These are phyloP conservation scores for Schwanniomyces etchellsii DNA, from an alignment of 1,139 yeast species.

Conservation along the genomic window DNA sequence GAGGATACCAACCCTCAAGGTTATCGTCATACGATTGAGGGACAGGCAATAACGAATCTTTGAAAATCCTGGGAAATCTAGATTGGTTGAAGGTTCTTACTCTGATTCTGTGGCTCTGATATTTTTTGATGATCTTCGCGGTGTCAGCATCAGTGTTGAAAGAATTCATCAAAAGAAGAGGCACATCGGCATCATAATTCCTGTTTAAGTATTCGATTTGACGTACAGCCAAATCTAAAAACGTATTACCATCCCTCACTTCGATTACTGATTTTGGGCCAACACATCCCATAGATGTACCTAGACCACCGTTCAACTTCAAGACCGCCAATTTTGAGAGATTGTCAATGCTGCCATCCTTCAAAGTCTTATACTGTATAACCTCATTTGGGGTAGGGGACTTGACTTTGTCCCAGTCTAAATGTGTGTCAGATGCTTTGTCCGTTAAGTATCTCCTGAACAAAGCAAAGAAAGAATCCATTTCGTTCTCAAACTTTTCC, in stretches of 20 bases:
- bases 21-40: conserved; percentile 73
- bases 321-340: conserved; percentile 87
- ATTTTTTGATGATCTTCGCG: conserved; percentile 90
- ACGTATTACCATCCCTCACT: conserved; percentile 97
- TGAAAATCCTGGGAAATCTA: conserved; percentile 90
- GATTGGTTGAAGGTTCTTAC: conserved; percentile 97
- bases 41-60: conserved; percentile 91
- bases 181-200: conserved; percentile 87
- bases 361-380: conserved; percentile 60
- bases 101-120: conserved; percentile 93
- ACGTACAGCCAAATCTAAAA: conserved; percentile 89
- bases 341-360: conserved; percentile 33
- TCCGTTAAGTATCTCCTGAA: conserved; percentile 90
- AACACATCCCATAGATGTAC: conserved; percentile 99
- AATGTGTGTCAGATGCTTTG: conserved; percentile 77
- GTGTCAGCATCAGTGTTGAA: conserved; percentile 97
- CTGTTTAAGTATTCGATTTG: conserved; percentile 95
- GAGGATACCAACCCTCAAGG: conserved; percentile 93
- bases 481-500: conserved; percentile 73
- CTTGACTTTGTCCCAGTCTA: conserved; percentile 94
- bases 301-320: conserved; percentile 95
- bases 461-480: conserved; percentile 91
- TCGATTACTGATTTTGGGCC: conserved; percentile 98
- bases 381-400: conserved; percentile 88
- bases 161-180: conserved; percentile 94